These are phyloP conservation scores for Avena insularis DNA, from an alignment of 176 grass and related monocot genomes.

Conservation along the genomic window DNA sequence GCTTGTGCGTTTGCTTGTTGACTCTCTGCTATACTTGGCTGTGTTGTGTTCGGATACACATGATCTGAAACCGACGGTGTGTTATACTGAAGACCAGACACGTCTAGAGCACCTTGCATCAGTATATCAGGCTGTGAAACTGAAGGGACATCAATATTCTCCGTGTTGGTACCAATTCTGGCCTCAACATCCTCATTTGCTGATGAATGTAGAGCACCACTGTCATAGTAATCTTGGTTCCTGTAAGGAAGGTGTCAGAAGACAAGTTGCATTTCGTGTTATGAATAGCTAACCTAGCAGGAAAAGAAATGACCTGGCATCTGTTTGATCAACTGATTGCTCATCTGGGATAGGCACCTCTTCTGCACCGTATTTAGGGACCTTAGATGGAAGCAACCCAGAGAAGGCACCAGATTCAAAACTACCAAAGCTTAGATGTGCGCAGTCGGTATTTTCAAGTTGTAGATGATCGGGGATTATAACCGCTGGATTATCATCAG, in stretches of 20 bases:
- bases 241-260: constrained; percentile 55
- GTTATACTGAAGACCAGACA: constrained; percentile 77
- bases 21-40: constrained; percentile 64
- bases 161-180: constrained; percentile 55
- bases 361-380: constrained; percentile 49
- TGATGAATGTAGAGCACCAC: constrained; percentile 52
- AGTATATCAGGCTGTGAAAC: constrained; percentile 74
- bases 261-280: constrained; percentile 5
- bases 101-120: constrained; percentile 64
- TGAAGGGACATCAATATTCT: constrained; percentile 68
- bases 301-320: constrained; percentile 55
- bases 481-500: constrained; percentile 82
- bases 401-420: constrained; percentile 97
- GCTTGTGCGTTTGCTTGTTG: constrained; percentile 69
- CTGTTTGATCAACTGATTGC: constrained; percentile 58
- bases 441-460: constrained; percentile 78
- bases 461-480: constrained; percentile 95
- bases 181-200: constrained; percentile 53
- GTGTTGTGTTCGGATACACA: constrained; percentile 62
- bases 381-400: constrained; percentile 79
- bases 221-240: constrained; percentile 77
- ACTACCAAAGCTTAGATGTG: constrained; percentile 95
- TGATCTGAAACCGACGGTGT: constrained; percentile 73
- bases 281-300: constrained; percentile 1
- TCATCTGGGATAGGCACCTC: constrained; percentile 57